Percentiles rank a stretch among this genome's conserved stretches.
These are phyloP conservation scores for Collariella sp. DNA, from an alignment of 495 filamentous ascomycete species.

Conservation along the genomic window DNA sequence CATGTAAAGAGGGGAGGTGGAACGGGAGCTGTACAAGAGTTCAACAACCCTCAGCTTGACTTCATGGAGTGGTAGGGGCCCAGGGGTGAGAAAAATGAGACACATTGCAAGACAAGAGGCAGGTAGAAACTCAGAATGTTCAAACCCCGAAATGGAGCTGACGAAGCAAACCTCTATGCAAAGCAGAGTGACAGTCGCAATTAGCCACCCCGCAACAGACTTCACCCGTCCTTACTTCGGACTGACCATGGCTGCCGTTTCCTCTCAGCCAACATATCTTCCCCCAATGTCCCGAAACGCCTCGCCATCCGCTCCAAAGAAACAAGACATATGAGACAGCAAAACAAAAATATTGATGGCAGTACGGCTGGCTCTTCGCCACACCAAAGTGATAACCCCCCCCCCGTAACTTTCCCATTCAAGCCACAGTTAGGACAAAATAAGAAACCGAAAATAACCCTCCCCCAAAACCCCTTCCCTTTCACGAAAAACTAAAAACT, in stretches of 20 bases:
- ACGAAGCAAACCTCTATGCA: neutral
- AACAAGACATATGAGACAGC: neutral
- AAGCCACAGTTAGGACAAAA: neutral
- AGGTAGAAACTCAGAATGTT: too few species aligned
- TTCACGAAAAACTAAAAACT: constrained; percentile 83
- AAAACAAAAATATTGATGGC: constrained; percentile 1
- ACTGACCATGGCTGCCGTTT: too few species aligned
- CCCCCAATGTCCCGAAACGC: neutral
- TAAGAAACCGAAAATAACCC: neutral
- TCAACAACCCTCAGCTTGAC: too few species aligned
- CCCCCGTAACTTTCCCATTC: neutral
- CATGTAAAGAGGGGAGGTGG: too few species aligned
- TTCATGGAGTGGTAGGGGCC: too few species aligned
- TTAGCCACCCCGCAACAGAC: too few species aligned
- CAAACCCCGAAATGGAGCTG: too few species aligned
- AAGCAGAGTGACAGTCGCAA: too few species aligned
- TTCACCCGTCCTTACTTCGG: too few species aligned
- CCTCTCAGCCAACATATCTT: neutral
- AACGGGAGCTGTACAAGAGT: too few species aligned
- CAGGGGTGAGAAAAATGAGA: too few species aligned
- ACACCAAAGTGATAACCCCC: neutral
- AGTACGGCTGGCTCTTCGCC: constrained; percentile 65
- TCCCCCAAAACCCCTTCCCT: neutral
- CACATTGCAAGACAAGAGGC: too few species aligned
- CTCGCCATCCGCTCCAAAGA: constrained; percentile 3